Evolutionary conservation across 805 yeast genomes (phyloP).

Genomic region (Spathaspora arborariae): DNA sequence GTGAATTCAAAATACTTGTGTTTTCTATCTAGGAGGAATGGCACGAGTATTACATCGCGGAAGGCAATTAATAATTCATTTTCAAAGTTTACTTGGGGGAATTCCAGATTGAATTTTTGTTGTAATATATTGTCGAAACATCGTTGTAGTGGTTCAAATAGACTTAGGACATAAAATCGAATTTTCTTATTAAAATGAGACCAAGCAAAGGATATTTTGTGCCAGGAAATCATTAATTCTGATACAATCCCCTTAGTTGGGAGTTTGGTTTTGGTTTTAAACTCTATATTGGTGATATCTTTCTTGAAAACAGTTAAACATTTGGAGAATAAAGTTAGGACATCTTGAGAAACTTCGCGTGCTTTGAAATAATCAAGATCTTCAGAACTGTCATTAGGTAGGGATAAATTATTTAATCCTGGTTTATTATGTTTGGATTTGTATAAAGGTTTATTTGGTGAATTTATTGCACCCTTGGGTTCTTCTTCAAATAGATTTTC

Average conservation of each 20-base stretch:
- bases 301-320: slow-evolving; percentile 20
- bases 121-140: slow-evolving; percentile 13
- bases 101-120: slow-evolving; percentile 1
- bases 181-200: slow-evolving; percentile 24
- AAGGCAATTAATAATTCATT: slow-evolving; percentile 23
- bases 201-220: slow-evolving; percentile 20
- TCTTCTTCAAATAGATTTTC: slow-evolving; percentile 13
- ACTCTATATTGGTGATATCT: slow-evolving; percentile 12
- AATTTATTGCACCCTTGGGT: not conserved
- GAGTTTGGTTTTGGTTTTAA: not conserved
- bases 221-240: slow-evolving; percentile 18
- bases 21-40: slow-evolving; percentile 18
- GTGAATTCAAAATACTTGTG: slow-evolving; percentile 1
- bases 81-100: slow-evolving; percentile 21
- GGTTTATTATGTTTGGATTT: slow-evolving; percentile 1
- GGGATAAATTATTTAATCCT: not conserved
- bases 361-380: slow-evolving; percentile 20
- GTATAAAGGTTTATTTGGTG: not conserved
- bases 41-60: slow-evolving; percentile 23
- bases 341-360: slow-evolving; percentile 28
- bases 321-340: slow-evolving; percentile 21
- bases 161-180: slow-evolving; percentile 18
- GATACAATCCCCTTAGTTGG: not conserved
- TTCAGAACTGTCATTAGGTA: slow-evolving; percentile 6
- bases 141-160: slow-evolving; percentile 25